A percentile compares a stretch with the other conserved stretches of the same genome.
Conservation (phyloP, 2,329 filamentous ascomycete species). For the Pochonia chlamydosporia region DNA sequence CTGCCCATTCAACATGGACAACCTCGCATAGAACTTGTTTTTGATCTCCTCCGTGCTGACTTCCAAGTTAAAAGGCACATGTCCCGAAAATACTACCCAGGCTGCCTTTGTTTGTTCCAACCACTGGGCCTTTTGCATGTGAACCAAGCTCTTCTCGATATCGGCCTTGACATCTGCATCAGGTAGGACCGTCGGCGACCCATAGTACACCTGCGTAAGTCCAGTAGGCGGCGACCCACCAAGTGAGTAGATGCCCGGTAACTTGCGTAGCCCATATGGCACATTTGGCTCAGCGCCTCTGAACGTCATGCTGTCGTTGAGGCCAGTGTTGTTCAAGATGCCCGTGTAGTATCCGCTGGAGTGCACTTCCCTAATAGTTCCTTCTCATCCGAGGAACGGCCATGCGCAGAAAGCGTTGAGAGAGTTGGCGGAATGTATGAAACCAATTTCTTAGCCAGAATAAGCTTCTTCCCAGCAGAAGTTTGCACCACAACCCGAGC, state of each 20-base stretch:
- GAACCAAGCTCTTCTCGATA: background rate
- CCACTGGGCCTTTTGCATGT: background rate
- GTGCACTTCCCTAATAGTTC: constrained; percentile 22
- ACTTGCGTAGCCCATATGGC: background rate
- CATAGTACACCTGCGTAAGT: background rate
- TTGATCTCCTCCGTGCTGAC: constrained; percentile 17
- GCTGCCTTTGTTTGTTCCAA: constrained; percentile 5
- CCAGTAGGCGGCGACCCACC: too few species aligned
- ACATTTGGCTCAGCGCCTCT: background rate
- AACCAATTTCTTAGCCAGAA: constrained; percentile 17
- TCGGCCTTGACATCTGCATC: constrained; percentile 1
- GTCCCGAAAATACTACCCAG: constrained; percentile 14
- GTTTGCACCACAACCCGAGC: constrained; percentile 13
- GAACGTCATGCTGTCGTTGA: constrained; percentile 5
- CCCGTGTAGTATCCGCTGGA: constrained; percentile 20
- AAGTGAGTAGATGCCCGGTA: background rate
- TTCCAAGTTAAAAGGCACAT: constrained; percentile 17
- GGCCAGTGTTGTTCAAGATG: constrained; percentile 13
- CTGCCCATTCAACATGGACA: constrained; percentile 20
- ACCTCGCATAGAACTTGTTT: constrained; percentile 18
- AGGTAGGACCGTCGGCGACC: background rate
- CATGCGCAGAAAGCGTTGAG: constrained; percentile 19
- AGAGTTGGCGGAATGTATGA: constrained; percentile 22
- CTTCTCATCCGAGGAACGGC: constrained; percentile 20
- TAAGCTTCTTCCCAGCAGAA: background rate